These are phyloP conservation scores for Urtica urens DNA, from an alignment of 306 rosid species.

Conservation along the genomic window DNA sequence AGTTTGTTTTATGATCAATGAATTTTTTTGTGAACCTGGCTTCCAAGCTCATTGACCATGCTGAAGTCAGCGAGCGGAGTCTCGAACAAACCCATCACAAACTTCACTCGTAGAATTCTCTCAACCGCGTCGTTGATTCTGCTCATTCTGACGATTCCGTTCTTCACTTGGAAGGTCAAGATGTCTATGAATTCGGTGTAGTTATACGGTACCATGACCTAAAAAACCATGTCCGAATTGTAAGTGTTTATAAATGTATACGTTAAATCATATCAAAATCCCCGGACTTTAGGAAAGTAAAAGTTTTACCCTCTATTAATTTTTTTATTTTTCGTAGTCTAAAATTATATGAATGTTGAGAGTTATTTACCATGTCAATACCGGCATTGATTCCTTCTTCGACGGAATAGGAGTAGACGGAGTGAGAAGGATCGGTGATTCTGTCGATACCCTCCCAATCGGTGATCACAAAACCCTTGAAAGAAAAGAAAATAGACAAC, in stretches of 20 bases:
- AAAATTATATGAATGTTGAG: not conserved
- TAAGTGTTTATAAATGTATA: not conserved
- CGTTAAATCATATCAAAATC: not conserved
- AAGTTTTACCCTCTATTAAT: not conserved
- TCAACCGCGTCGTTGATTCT: slow-evolving; percentile 27
- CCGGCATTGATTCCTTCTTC: slow-evolving; percentile 11
- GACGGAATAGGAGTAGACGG: slow-evolving; percentile 6
- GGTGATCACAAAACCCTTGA: slow-evolving; percentile 19
- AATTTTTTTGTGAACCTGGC: slow-evolving; percentile 3
- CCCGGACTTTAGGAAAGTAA: not conserved
- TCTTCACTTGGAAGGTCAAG: slow-evolving; percentile 13
- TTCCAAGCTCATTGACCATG: slow-evolving; percentile 19
- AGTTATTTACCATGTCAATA: slow-evolving; percentile 22
- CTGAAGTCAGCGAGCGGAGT: slow-evolving; percentile 20
- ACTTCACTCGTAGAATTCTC: slow-evolving; percentile 24
- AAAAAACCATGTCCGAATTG: not conserved
- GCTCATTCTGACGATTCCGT: slow-evolving; percentile 11
- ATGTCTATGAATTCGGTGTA: slow-evolving; percentile 17
- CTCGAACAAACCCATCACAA: slow-evolving; percentile 25
- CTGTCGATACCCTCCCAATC: slow-evolving; percentile 16
- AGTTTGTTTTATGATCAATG: too few species aligned
- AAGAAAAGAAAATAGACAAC: not conserved
- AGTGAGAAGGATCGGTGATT: slow-evolving; percentile 13
- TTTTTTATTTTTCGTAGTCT: too few species aligned
- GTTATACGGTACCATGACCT: slow-evolving; percentile 23